Evolutionary conservation across 257 asterid species (phyloP), one percentile per base, ranked within the genome.

Genomic region (Agastache rugosa): DNA sequence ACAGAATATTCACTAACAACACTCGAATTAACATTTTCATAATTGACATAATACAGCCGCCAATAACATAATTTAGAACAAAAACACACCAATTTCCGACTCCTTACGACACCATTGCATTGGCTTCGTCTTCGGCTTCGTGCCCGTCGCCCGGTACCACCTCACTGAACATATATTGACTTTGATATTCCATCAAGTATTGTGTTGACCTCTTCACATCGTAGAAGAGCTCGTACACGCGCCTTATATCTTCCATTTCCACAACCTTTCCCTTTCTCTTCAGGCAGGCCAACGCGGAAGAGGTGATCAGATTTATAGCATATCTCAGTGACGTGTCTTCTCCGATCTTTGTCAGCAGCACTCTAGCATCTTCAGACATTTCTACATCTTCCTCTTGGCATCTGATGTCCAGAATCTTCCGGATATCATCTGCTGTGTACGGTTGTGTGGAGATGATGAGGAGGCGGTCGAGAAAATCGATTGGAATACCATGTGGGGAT

Each of bases 401-500:
- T 80, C 99, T 81, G 50, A 94, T 94, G 84, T 89, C 97, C 76
- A 94, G 75, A 67, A 94, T 94, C 71, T 84, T 94, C 59, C 90
- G 84, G 37, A 94, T 90, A 17, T 92, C 99, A 0, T 92, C 97
- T 39, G 86, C 78, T 0, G 96, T 87, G 72, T 94, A 94, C 0
- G 97, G 97, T 60, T 94, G 95, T 0, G 99, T 94, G 16, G 97
- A 92, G 79, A 94, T 90, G 72, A 92, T 94, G n/a, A 94, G 97
- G 31, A 95, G 84, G 27, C 98, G 98, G 29, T 95, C 99, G 4
- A 95, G 98, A 39, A 95, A 95, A 76, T 95, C 97, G 0, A 92
- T 89, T 11, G 97, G 96, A 63, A 93, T 93, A 2, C 97, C 96
- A 8, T 90, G 97, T 11, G 97, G 97, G 51, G 98, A 92, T 79